phyloP scores from a whole-genome alignment of 148 eudicot species.

The Rhododendron kiyosumense region DNA sequence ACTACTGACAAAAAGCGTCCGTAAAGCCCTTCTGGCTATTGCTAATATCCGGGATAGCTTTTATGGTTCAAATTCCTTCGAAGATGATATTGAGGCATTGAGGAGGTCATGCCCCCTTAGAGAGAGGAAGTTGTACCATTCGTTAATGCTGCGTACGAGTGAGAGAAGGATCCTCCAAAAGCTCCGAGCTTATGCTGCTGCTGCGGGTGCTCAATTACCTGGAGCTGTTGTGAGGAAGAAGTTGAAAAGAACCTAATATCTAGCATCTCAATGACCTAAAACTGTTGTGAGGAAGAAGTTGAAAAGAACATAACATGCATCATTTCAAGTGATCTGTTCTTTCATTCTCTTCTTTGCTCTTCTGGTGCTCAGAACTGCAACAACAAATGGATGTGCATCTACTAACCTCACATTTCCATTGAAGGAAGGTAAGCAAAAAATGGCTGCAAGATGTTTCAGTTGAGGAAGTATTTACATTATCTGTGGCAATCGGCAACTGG shows the following conservation, averaged over 20 bases:
- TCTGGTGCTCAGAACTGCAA: background rate
- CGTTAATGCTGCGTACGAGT: constrained; percentile 61
- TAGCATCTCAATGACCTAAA: background rate
- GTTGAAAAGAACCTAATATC: constrained; percentile 7
- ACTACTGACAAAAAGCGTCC: constrained; percentile 50
- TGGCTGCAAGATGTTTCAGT: background rate
- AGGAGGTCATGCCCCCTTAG: constrained; percentile 31
- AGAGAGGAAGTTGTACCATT: constrained; percentile 63
- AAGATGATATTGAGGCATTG: constrained; percentile 46
- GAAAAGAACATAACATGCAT: background rate
- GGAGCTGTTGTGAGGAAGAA: constrained; percentile 5
- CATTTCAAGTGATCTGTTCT: background rate
- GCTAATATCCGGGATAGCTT: constrained; percentile 72
- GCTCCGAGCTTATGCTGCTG: constrained; percentile 54
- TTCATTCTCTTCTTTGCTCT: background rate
- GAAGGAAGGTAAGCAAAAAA: background rate
- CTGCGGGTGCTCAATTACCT: constrained; percentile 8
- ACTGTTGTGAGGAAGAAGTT: constrained; percentile 12
- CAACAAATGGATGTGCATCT: background rate
- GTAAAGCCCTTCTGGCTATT: constrained; percentile 50
- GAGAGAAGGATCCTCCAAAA: constrained; percentile 72
- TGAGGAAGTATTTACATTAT: background rate
- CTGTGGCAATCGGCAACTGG: background rate
- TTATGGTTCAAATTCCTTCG: constrained; percentile 50
- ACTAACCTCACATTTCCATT: background rate